Evolutionary conservation across 73 alveolate species (phyloP).

Genomic region (Urostyla sp.): DNA sequence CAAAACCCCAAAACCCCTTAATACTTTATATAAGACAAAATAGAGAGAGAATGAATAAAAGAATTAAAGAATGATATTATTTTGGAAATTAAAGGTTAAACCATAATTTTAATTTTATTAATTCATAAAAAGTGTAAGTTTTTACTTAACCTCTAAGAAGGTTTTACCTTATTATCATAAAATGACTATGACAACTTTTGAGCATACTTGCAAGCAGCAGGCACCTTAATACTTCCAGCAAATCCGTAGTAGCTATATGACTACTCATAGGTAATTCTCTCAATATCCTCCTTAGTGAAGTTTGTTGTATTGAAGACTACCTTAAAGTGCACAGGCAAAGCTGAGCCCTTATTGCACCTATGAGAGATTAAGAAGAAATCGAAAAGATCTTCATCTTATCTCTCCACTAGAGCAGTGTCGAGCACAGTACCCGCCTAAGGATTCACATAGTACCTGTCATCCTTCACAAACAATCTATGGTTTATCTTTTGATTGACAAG

Average conservation of each 20-base stretch:
- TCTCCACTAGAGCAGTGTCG: constrained; percentile 70
- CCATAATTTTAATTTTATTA: neutral
- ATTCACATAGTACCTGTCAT: constrained; percentile 15
- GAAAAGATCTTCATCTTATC: constrained; percentile 54
- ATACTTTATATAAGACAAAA: too few species aligned
- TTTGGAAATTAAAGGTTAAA: neutral
- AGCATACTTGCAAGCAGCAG: constrained; percentile 86
- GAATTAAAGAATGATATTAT: too few species aligned
- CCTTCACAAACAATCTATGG: constrained; percentile 65
- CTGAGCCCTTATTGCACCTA: constrained; percentile 80
- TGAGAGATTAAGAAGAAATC: constrained; percentile 87
- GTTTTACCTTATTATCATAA: constrained; percentile 11
- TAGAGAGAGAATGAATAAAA: too few species aligned
- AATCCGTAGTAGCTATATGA: constrained; percentile 82
- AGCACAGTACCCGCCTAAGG: constrained; percentile 84
- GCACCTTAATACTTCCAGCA: constrained; percentile 89
- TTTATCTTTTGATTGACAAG: constrained; percentile 79
- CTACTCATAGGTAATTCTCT: constrained; percentile 77
- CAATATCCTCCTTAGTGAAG: constrained; percentile 50
- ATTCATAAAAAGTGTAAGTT: constrained; percentile 36
- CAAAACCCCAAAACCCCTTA: too few species aligned
- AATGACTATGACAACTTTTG: constrained; percentile 68
- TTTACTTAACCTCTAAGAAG: neutral
- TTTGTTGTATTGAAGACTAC: constrained; percentile 64
- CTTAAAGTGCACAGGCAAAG: constrained; percentile 82